Conservation (phyloP, 73 alveolate species). For the Stentor coeruleus region DNA sequence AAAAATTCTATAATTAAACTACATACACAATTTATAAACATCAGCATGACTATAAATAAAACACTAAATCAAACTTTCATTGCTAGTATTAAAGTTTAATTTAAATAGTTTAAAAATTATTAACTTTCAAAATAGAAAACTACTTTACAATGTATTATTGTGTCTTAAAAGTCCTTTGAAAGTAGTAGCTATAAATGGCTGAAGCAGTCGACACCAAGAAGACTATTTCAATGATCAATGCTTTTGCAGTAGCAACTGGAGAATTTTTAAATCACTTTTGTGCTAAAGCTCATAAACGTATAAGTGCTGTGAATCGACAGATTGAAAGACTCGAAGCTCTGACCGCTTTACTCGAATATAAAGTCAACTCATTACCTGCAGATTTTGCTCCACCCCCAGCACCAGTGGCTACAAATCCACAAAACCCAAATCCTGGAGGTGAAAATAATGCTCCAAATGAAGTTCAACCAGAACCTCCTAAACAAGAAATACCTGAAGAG, state of each 20-base stretch:
- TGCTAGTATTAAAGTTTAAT: too few relatives aligned
- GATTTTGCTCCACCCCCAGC: conserved; percentile 10
- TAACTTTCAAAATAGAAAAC: too few relatives aligned
- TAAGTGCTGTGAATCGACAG: neutral
- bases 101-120: too few relatives aligned
- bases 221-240: neutral
- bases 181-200: too few relatives aligned
- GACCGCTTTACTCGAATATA: conserved; percentile 19
- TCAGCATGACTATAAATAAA: too few relatives aligned
- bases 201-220: conserved; percentile 17
- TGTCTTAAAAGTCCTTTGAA: too few relatives aligned
- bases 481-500: neutral
- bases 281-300: neutral
- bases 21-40: too few relatives aligned
- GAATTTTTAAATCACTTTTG: conserved; percentile 21
- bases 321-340: conserved; percentile 22
- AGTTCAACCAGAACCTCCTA: neutral
- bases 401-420: neutral
- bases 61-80: too few relatives aligned
- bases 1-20: too few relatives aligned
- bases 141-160: too few relatives aligned
- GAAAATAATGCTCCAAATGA: neutral
- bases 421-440: neutral
- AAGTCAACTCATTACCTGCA: conserved; percentile 17
- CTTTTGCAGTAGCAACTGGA: conserved; percentile 7